phyloP scores from a whole-genome alignment of 1,284 basidiomycete species.

The Takashimella koratensis region DNA sequence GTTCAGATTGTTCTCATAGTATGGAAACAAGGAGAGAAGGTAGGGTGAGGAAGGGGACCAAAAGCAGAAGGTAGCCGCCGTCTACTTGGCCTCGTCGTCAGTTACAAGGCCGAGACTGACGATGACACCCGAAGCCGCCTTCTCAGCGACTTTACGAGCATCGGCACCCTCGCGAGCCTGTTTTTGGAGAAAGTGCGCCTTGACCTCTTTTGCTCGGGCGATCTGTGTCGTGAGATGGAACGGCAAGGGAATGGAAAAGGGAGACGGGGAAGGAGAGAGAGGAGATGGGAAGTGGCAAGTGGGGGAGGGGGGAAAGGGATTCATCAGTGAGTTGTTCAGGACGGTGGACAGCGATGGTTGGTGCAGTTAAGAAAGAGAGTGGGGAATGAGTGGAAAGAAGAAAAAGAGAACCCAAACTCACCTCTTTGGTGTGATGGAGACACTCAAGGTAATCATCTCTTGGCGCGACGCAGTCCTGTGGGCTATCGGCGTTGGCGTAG shows the following conservation, averaged over 20 bases:
- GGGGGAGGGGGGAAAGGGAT: background rate
- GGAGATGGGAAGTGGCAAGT: background rate
- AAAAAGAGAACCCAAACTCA: slow-evolving; percentile 41
- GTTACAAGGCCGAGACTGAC: slow-evolving; percentile 70
- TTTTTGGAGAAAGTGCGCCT: slow-evolving; percentile 68
- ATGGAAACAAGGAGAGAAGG: too few species aligned
- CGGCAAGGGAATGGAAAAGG: slow-evolving; percentile 1
- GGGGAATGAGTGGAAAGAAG: background rate
- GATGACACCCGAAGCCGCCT: slow-evolving; percentile 68
- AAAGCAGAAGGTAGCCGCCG: too few species aligned
- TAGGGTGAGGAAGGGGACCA: too few species aligned
- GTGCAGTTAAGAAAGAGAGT: background rate
- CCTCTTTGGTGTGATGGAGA: slow-evolving; percentile 87
- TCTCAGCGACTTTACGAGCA: slow-evolving; percentile 66
- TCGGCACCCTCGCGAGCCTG: slow-evolving; percentile 64
- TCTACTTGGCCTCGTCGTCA: slow-evolving; percentile 50
- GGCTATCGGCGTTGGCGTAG: slow-evolving; percentile 76
- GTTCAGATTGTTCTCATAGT: too few species aligned
- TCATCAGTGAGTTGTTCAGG: background rate
- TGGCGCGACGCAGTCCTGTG: slow-evolving; percentile 66
- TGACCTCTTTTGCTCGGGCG: slow-evolving; percentile 67
- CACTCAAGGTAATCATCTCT: slow-evolving; percentile 92
- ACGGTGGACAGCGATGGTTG: background rate
- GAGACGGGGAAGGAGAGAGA: slow-evolving; percentile 2
- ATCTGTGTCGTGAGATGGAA: slow-evolving; percentile 59